Evolutionary conservation across 768 basidiomycete genomes (phyloP).

Genomic region (Chalciporus sphaerocephalus): DNA sequence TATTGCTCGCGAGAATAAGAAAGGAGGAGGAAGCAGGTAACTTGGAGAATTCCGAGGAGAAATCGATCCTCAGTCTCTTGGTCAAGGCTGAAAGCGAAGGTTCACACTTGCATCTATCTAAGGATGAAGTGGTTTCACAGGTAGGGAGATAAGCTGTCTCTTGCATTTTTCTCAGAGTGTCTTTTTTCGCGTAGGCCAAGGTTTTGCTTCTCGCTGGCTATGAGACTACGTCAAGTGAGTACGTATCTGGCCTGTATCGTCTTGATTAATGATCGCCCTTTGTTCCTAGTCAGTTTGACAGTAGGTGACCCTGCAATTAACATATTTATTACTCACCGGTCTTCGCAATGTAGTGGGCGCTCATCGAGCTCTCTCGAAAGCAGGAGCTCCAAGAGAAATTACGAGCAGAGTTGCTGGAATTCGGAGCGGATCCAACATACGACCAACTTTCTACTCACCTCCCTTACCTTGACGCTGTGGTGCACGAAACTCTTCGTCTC

Average conservation of each 20-base stretch:
- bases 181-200: conserved; percentile 27
- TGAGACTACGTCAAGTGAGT: conserved; percentile 38
- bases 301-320: conserved; percentile 3
- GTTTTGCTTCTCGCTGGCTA: conserved; percentile 38
- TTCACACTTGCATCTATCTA: conserved; percentile 30
- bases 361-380: conserved; percentile 50
- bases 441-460: conserved; percentile 48
- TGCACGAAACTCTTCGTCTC: conserved; percentile 42
- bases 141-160: conserved; percentile 7
- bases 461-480: conserved; percentile 53
- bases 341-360: conserved; percentile 41
- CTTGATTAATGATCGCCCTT: neutral
- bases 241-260: neutral
- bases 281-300: conserved; percentile 22
- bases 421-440: conserved; percentile 46
- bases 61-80: conserved; percentile 37
- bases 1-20: conserved; percentile 30
- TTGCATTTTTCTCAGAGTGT: neutral
- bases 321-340: neutral
- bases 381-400: conserved; percentile 44
- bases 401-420: conserved; percentile 47
- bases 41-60: conserved; percentile 30
- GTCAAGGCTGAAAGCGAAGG: conserved; percentile 35
- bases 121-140: conserved; percentile 40
- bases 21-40: conserved; percentile 31